These are phyloP conservation scores for Yamadazyma sp. DNA, from an alignment of 1,139 yeast genomes.

Conservation along the genomic window DNA sequence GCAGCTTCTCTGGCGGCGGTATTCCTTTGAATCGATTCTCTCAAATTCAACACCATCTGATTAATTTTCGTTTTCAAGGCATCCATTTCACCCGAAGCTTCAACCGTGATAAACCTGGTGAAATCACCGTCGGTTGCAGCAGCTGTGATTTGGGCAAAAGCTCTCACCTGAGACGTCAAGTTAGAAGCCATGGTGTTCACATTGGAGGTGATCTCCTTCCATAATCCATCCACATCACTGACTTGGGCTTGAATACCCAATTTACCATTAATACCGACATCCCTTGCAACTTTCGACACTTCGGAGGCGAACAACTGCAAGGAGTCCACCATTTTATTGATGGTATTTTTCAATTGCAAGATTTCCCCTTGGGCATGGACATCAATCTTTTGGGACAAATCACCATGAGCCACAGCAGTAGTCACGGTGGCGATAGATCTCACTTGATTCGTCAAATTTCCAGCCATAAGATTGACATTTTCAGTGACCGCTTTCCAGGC, in stretches of 20 bases:
- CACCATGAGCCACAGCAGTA: conserved; percentile 92
- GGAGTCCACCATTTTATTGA: conserved; percentile 90
- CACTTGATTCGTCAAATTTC: conserved; percentile 84
- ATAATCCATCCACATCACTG: conserved; percentile 83
- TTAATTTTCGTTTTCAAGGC: conserved; percentile 87
- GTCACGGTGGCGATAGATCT: conserved; percentile 89
- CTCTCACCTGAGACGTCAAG: conserved; percentile 87
- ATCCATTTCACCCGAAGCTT: conserved; percentile 92
- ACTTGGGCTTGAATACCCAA: conserved; percentile 91
- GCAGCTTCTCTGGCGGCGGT: conserved; percentile 95
- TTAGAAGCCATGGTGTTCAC: conserved; percentile 93
- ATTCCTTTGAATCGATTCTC: conserved; percentile 87
- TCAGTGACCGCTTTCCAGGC: conserved; percentile 93
- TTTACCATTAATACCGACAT: conserved; percentile 91
- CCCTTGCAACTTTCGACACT: conserved; percentile 86
- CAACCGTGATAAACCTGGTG: conserved; percentile 85
- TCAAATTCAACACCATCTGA: conserved; percentile 84
- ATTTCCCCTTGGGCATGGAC: conserved; percentile 90
- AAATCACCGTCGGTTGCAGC: conserved; percentile 95
- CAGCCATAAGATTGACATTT: conserved; percentile 87
- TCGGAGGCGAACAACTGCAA: conserved; percentile 85
- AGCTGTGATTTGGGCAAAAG: conserved; percentile 89
- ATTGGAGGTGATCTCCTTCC: conserved; percentile 92
- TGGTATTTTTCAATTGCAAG: conserved; percentile 73
- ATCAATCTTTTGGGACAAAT: conserved; percentile 80